Percentiles rank a stretch among this genome's conserved stretches.
These are phyloP conservation scores for Colletotrichum simmondsii DNA, from an alignment of 2,329 filamentous ascomycete genomes.

Conservation along the genomic window DNA sequence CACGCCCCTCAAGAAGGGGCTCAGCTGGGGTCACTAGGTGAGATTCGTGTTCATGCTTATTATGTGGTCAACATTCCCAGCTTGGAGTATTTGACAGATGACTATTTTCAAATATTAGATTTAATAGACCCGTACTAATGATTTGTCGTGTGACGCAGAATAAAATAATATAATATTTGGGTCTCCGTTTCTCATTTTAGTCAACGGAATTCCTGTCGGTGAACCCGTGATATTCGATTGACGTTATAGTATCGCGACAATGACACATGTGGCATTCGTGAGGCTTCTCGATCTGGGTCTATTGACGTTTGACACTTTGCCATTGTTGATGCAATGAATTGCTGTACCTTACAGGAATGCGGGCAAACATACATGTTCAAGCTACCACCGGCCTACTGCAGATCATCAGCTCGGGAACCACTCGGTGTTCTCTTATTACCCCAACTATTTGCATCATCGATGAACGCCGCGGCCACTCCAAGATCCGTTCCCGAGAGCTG, in stretches of 20 bases:
- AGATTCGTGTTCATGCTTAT: constrained; percentile 34
- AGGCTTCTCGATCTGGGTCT: background rate
- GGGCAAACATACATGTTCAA: background rate
- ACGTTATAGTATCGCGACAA: background rate
- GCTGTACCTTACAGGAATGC: constrained; percentile 10
- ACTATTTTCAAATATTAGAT: background rate
- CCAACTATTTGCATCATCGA: background rate
- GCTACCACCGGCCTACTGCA: constrained; percentile 6
- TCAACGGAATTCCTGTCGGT: background rate
- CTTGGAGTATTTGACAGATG: background rate
- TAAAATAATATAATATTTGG: no score
- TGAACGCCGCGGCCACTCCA: constrained; percentile 14
- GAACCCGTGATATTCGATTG: background rate
- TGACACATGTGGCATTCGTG: background rate
- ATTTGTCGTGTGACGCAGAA: background rate
- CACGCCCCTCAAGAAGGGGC: constrained; percentile 9
- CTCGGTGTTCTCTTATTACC: no score
- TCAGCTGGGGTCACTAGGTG: background rate
- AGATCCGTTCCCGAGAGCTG: constrained; percentile 6
- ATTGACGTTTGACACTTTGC: background rate
- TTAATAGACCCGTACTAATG: no score
- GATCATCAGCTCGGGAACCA: constrained; percentile 16
- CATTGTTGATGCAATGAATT: background rate
- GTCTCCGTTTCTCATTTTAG: background rate
- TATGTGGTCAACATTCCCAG: constrained; percentile 11